A percentile compares a stretch with the other conserved stretches of the same genome.
These are phyloP conservation scores for Solanum aculeatissimum DNA, from an alignment of 305 asterid genomes.

Conservation along the genomic window DNA sequence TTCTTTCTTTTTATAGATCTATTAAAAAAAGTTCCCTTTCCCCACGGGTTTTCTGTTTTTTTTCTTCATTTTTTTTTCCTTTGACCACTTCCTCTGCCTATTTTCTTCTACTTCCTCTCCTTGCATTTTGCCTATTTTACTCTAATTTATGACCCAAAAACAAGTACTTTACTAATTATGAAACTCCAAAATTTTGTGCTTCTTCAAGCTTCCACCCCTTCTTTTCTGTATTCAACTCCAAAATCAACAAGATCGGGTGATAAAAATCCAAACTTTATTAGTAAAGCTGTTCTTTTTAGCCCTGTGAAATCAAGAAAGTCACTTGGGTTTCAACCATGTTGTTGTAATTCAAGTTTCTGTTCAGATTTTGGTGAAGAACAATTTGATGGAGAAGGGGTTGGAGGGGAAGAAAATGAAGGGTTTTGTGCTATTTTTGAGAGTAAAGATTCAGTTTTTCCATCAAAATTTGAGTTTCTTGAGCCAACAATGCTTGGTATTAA, in stretches of 20 bases:
- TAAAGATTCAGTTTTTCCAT: slow-evolving; percentile 22
- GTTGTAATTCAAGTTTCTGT: slow-evolving; percentile 36
- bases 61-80: background rate
- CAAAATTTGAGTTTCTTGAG: slow-evolving; percentile 51
- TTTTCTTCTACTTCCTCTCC: slow-evolving; percentile 5
- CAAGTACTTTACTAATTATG: slow-evolving; percentile 10
- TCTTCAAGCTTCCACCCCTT: slow-evolving; percentile 14
- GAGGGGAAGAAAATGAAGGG: slow-evolving; percentile 6
- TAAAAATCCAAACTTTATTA: background rate
- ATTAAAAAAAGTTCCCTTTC: slow-evolving; percentile 11
- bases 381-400: slow-evolving; percentile 5
- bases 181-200: slow-evolving; percentile 29
- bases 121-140: slow-evolving; percentile 6
- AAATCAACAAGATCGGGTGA: slow-evolving; percentile 4
- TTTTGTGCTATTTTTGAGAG: slow-evolving; percentile 15
- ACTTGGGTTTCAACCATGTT: slow-evolving; percentile 19
- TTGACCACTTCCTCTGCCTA: slow-evolving; percentile 20
- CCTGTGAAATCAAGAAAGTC: slow-evolving; percentile 18
- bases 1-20: slow-evolving; percentile 1
- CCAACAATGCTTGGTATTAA: slow-evolving; percentile 60
- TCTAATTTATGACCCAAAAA: slow-evolving; percentile 3
- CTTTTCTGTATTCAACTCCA: slow-evolving; percentile 4
- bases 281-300: slow-evolving; percentile 7
- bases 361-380: slow-evolving; percentile 13
- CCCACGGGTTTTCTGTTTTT: slow-evolving; percentile 25